phyloP scores from a whole-genome alignment of 1,139 yeast species.

The Debaryomyces subglobosus region DNA sequence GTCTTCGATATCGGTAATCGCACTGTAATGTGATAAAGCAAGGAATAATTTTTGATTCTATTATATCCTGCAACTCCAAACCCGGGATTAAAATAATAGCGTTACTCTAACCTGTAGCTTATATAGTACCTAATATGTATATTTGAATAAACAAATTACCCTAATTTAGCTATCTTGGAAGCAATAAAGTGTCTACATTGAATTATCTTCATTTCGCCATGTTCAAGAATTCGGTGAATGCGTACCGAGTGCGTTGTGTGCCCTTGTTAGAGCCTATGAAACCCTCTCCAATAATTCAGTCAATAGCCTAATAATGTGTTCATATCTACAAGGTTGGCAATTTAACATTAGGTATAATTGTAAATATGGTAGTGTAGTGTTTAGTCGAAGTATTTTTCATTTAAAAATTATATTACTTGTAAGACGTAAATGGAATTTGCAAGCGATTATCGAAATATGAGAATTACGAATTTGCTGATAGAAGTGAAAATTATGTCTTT shows the following conservation, averaged over 20 bases:
- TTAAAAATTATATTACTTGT: neutral
- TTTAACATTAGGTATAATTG: neutral
- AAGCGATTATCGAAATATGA: conserved; percentile 6
- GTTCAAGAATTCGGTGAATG: conserved; percentile 1
- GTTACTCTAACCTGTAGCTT: neutral
- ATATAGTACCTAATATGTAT: neutral
- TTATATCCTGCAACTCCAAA: neutral
- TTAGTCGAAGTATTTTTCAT: neutral
- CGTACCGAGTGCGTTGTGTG: conserved; percentile 6
- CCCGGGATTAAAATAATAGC: neutral
- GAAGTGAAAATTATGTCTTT: neutral
- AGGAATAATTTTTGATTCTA: neutral
- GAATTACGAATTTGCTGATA: neutral
- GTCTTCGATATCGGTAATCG: conserved; percentile 3
- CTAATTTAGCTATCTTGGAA: neutral
- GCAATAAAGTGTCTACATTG: neutral
- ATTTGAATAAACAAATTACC: neutral
- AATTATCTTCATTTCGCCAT: conserved; percentile 2
- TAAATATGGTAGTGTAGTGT: neutral
- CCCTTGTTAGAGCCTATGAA: neutral
- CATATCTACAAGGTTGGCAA: neutral
- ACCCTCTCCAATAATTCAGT: neutral
- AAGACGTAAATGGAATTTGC: conserved; percentile 1
- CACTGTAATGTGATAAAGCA: conserved; percentile 6
- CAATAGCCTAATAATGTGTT: neutral